phyloP scores from a whole-genome alignment of 371 early-diverging fungal genomes.

The Funneliformis caledonium region DNA sequence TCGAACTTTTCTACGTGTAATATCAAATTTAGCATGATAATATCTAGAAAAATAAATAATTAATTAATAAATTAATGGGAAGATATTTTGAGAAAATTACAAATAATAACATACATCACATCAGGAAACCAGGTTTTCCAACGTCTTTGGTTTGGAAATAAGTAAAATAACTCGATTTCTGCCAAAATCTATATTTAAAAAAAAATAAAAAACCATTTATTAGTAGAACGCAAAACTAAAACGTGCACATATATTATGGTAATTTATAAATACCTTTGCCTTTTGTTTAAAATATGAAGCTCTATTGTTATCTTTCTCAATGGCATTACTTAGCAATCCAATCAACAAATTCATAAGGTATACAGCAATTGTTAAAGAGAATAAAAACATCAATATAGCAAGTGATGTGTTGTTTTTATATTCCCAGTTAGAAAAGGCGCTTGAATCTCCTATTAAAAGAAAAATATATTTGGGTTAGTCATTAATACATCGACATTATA shows the following conservation, averaged over 20 bases:
- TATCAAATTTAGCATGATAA: constrained; percentile 1
- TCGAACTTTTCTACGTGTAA: background rate
- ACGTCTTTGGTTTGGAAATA: constrained; percentile 6
- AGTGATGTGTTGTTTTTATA: background rate
- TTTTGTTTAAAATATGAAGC: background rate
- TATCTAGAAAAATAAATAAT: background rate
- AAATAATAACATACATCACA: background rate
- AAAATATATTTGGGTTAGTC: too few relatives aligned
- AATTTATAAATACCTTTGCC: background rate
- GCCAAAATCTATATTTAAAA: background rate
- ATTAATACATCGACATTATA: too few relatives aligned
- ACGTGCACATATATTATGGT: background rate
- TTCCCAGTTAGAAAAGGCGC: background rate
- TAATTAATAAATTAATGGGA: background rate
- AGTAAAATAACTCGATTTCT: constrained; percentile 30
- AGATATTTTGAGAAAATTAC: background rate
- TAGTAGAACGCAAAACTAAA: background rate
- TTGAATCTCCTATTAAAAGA: background rate
- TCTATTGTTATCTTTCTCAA: background rate
- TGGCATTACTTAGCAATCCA: constrained; percentile 3
- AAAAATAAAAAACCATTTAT: too few relatives aligned
- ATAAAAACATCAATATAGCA: background rate
- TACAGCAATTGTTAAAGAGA: constrained; percentile 1
- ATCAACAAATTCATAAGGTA: constrained; percentile 21
- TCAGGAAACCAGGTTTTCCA: constrained; percentile 27